A percentile compares a stretch with the other conserved stretches of the same genome.
These are phyloP conservation scores for Pseudonitzschia delicatissima DNA, from an alignment of 108 stramenopile genomes.

Conservation along the genomic window DNA sequence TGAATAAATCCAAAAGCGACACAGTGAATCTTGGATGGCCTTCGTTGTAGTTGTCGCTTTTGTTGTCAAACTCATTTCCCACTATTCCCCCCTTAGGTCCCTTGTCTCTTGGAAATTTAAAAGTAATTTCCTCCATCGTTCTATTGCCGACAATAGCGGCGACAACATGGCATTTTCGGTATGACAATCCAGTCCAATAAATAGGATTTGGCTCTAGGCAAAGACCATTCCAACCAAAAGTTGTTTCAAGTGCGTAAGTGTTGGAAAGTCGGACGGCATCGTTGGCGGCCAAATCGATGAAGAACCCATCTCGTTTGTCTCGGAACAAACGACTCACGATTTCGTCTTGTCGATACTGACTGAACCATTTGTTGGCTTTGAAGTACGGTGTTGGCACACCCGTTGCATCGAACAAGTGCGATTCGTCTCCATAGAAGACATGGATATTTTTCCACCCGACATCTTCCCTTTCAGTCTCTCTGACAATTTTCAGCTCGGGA, in stretches of 20 bases:
- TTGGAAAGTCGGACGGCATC: constrained; percentile 46
- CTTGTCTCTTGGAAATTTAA: constrained; percentile 27
- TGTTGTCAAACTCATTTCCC: constrained; percentile 49
- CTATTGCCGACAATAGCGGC: constrained; percentile 45
- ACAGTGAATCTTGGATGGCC: constrained; percentile 34
- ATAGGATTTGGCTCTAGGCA: constrained; percentile 51
- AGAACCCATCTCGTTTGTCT: constrained; percentile 43
- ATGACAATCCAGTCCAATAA: constrained; percentile 53
- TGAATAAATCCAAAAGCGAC: constrained; percentile 43
- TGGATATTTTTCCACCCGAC: constrained; percentile 50
- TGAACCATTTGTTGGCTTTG: constrained; percentile 36
- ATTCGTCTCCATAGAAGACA: constrained; percentile 40
- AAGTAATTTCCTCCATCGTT: constrained; percentile 41
- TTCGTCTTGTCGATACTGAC: constrained; percentile 50
- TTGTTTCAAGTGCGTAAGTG: constrained; percentile 46
- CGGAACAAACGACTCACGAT: constrained; percentile 30
- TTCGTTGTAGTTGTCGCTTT: constrained; percentile 6
- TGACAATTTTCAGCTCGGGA: background rate
- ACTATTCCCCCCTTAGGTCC: constrained; percentile 59
- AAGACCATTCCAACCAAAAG: constrained; percentile 42
- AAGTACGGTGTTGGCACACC: constrained; percentile 14
- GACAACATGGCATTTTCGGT: constrained; percentile 43
- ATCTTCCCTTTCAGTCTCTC: background rate
- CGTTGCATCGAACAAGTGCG: constrained; percentile 16
- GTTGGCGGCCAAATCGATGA: constrained; percentile 64